phyloP scores from a whole-genome alignment of 495 filamentous ascomycete species.

The Podospora australis region DNA sequence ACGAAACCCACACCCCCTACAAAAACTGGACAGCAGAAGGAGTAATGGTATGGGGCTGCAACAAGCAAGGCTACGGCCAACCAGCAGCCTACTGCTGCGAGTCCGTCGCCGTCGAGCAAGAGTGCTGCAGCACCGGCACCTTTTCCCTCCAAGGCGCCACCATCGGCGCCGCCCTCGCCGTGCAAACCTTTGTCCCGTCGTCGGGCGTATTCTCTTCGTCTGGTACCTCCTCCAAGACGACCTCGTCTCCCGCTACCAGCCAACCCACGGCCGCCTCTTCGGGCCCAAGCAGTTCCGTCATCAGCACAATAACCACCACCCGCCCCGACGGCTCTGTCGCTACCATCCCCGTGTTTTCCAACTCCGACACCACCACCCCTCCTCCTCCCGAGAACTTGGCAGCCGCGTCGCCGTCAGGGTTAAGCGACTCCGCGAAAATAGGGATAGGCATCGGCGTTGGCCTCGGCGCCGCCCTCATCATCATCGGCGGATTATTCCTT shows the following conservation, averaged over 20 bases:
- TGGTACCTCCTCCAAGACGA: neutral
- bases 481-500: neutral
- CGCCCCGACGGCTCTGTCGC: too few relatives aligned
- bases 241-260: neutral
- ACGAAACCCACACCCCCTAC: neutral
- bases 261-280: neutral
- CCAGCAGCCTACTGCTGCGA: slow-evolving; percentile 16
- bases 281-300: too few relatives aligned
- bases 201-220: too few relatives aligned
- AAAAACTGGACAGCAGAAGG: neutral
- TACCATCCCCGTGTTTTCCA: too few relatives aligned
- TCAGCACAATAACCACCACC: too few relatives aligned
- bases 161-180: slow-evolving; percentile 4
- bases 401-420: neutral
- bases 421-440: neutral
- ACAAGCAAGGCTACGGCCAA: slow-evolving; percentile 2
- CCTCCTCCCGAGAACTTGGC: neutral
- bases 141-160: slow-evolving; percentile 9
- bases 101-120: neutral
- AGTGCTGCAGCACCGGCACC: slow-evolving; percentile 5
- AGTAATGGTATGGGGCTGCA: slow-evolving; percentile 13
- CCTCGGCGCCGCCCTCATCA: neutral
- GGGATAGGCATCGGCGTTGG: slow-evolving; percentile 3
- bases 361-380: neutral
- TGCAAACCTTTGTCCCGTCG: slow-evolving; percentile 4